These are phyloP conservation scores for Aspergillus ochraceoroseus DNA, from an alignment of 2,329 filamentous ascomycete species.

Conservation along the genomic window DNA sequence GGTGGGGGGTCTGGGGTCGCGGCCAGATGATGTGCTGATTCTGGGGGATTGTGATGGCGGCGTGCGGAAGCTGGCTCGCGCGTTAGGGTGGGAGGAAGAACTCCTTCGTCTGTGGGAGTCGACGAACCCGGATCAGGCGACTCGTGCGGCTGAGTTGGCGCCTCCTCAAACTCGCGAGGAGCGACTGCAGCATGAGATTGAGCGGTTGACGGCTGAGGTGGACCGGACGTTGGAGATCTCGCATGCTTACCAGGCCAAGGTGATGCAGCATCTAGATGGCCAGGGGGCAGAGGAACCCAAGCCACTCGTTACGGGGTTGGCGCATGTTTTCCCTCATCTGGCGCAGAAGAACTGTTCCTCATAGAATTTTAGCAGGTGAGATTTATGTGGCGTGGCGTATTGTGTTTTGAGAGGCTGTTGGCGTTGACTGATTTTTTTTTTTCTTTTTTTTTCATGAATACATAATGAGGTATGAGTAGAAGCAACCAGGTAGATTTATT, in stretches of 20 bases:
- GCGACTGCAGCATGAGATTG: slow-evolving; percentile 53
- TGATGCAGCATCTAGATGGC: slow-evolving; percentile 31
- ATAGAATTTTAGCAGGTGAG: background rate
- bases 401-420: too few relatives aligned
- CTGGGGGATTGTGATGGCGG: slow-evolving; percentile 80
- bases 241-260: slow-evolving; percentile 43
- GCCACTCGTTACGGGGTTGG: slow-evolving; percentile 21
- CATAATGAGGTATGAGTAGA: slow-evolving; percentile 12
- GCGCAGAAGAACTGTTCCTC: slow-evolving; percentile 17
- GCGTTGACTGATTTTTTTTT: too few relatives aligned
- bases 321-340: slow-evolving; percentile 39
- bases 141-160: slow-evolving; percentile 39
- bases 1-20: slow-evolving; percentile 71
- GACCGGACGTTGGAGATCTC: slow-evolving; percentile 52
- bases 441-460: background rate
- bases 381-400: too few relatives aligned
- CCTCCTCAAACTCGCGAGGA: slow-evolving; percentile 51
- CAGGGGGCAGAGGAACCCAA: slow-evolving; percentile 9
- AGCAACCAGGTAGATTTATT: background rate
- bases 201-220: slow-evolving; percentile 55
- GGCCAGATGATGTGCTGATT: slow-evolving; percentile 77
- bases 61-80: slow-evolving; percentile 70
- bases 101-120: slow-evolving; percentile 69
- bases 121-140: slow-evolving; percentile 59
- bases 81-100: slow-evolving; percentile 80